phyloP scores from a whole-genome alignment of 1,139 yeast genomes.

The Scheffersomyces titani region DNA sequence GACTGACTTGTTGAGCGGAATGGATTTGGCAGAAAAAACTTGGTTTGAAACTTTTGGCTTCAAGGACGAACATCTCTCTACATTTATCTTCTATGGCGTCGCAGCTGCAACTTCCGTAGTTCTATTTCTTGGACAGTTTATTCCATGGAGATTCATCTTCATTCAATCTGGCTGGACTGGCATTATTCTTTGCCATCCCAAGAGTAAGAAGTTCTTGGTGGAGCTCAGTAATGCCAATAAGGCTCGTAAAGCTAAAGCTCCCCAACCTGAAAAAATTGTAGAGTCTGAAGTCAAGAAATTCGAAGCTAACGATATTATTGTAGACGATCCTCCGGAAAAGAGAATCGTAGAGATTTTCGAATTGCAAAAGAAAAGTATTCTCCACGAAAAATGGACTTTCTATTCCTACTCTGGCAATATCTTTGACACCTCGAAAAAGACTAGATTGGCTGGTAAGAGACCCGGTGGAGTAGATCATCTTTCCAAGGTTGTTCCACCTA shows the following conservation, averaged over 20 bases:
- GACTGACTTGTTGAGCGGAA: constrained; percentile 50
- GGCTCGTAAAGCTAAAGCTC: constrained; percentile 1
- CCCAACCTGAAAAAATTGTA: constrained; percentile 14
- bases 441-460: constrained; percentile 53
- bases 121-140: constrained; percentile 55
- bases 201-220: constrained; percentile 36
- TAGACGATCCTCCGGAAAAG: constrained; percentile 69
- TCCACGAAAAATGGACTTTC: constrained; percentile 59
- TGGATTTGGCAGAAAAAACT: constrained; percentile 57
- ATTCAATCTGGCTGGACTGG: constrained; percentile 58
- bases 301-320: constrained; percentile 52
- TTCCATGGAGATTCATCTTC: constrained; percentile 63
- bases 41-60: constrained; percentile 71
- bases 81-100: constrained; percentile 49
- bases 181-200: constrained; percentile 58
- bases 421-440: constrained; percentile 53
- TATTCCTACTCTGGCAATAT: constrained; percentile 36
- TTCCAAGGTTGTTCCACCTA: constrained; percentile 64
- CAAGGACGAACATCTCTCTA: constrained; percentile 67
- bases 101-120: constrained; percentile 35
- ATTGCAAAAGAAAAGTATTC: constrained; percentile 64
- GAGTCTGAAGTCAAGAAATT: constrained; percentile 27
- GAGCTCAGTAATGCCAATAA: constrained; percentile 7
- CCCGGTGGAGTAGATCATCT: constrained; percentile 69
- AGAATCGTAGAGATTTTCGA: constrained; percentile 73